Evolutionary conservation across 257 asterid genomes (phyloP).

Genomic region (Salvia hispanica): DNA sequence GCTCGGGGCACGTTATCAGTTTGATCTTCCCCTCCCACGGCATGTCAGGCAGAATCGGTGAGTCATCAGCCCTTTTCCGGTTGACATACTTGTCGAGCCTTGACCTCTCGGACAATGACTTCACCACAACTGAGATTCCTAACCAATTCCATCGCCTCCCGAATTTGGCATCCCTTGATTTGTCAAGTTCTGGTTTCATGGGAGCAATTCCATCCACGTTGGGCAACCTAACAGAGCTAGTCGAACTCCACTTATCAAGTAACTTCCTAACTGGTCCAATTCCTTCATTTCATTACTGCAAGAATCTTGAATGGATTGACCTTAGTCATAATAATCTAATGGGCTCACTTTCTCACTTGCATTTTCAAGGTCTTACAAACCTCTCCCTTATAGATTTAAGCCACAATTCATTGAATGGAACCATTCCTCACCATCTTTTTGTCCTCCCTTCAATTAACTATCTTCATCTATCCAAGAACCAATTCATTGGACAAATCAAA

Average conservation of each 20-base stretch:
- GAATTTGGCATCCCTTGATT: neutral
- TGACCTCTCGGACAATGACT: neutral
- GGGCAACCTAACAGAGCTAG: conserved; percentile 27
- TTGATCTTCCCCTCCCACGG: neutral
- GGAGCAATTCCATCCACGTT: conserved; percentile 36
- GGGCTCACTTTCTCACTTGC: conserved; percentile 35
- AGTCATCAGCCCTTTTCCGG: neutral
- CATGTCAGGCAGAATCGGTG: neutral
- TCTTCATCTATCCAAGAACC: conserved; percentile 32
- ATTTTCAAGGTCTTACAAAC: conserved; percentile 33
- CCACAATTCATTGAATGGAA: conserved; percentile 32
- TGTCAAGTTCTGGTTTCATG: neutral
- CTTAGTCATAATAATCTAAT: conserved; percentile 22
- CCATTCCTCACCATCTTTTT: conserved; percentile 37
- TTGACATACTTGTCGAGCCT: neutral
- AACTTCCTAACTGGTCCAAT: conserved; percentile 37
- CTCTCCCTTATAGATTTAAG: conserved; percentile 29
- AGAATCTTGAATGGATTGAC: conserved; percentile 30
- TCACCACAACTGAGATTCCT: neutral
- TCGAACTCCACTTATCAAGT: neutral
- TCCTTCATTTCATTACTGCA: conserved; percentile 38
- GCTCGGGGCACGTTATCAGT: neutral
- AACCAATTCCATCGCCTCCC: neutral
- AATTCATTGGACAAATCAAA: conserved; percentile 33
- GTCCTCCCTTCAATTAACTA: conserved; percentile 31